Evolutionary conservation across 73 alveolate species (phyloP), one percentile per base, ranked within the genome.

Genomic region (Blepharisma stoltei): DNA sequence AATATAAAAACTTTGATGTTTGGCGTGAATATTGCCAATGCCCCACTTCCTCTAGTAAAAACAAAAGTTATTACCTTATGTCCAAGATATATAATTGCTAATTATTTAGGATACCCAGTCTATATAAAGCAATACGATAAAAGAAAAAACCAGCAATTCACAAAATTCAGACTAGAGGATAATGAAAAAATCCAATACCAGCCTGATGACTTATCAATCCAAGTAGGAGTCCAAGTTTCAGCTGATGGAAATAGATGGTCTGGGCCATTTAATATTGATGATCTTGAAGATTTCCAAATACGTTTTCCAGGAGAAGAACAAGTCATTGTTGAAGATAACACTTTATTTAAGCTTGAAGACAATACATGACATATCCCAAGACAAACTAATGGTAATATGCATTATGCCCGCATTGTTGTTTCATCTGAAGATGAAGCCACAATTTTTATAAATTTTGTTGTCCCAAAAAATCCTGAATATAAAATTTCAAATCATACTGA

Each of bases 391-490:
- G 60, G 77, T 54, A 11, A 45, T 11, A 66, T 71, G 23, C 76
- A 78, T 23, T 70, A 60, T 60, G 71, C 81, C 32, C 50, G 92
- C 55, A 82, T 84, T 0, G 78, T 70, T 23, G 67, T 88, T 6
- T 78, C 78, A 0, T 66, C 95, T 11, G 54, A 84, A 52, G 92
- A 88, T 81, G 92, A 88, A 77, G 95, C 95, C n/a, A 78, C 94
- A 50, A 84, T 87, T 6, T 79, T 71, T 45, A 76, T 84, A 9
- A 45, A 73, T 37, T 47, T 88, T 25, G 46, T 55, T 7, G 76
- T 65, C 43, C 95, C 95, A 7, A 70, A 73, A 21, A 37, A 81
- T 18, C 71, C 71, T 44, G 54, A 78, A 23, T 78, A 32, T 55
- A 54, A 38, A 11, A 69, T 69, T 46, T 25, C 14, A 23, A 69